Base-by-base conservation (phyloP, 2,329 filamentous ascomycete species). In the Penicillium nordicum region DNA sequence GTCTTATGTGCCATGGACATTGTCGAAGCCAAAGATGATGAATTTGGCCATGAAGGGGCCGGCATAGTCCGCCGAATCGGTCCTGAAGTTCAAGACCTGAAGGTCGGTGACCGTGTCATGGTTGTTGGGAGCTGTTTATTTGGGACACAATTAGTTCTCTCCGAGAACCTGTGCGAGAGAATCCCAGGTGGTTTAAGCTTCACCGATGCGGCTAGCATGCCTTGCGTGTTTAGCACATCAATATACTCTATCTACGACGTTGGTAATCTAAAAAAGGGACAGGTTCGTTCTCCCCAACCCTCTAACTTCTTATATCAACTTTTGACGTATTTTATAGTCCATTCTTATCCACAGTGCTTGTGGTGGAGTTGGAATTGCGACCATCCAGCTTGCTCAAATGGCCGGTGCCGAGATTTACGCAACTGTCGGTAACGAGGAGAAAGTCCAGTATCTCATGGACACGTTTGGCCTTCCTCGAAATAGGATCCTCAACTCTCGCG, bases 271-370 rank as follows among this genome's bases (percentile, higher is more conserved):
- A 40, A 58, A 25, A 53, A 55, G 18, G 63, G 63, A 10, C 63
- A 72, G 49, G 57, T 61, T n/a, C 16, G 53, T 44, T 38, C 34
- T 2, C 37, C 21, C 14, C 8, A 14, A 14, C n/a, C 2, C 14
- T 36, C 7, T 38, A 1, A 27, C 25, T 32, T 36, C 2, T 5
- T n/a, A 7, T 1, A 23, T 7, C n/a, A 2, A 12, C 6, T 48
- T 32, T 50, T 51, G 23, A 48, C 32, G n/a, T 10, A 4, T 25
- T 14, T 10, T 37, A 3, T 44, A 63, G 56, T 64, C 67, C 0
- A 61, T 72, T 4, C 57, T 72, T 2, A 67, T 70, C n/a, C 67
- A 70, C 16, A 62, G 61, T 23, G 67, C 64, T 0, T 65, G 66
- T 30, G 67, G 74, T 18, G 64, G 63, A 1, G 62, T 69, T 16